Conservation (phyloP, 169 alveolate species). For the Plasmodium adleri region DNA sequence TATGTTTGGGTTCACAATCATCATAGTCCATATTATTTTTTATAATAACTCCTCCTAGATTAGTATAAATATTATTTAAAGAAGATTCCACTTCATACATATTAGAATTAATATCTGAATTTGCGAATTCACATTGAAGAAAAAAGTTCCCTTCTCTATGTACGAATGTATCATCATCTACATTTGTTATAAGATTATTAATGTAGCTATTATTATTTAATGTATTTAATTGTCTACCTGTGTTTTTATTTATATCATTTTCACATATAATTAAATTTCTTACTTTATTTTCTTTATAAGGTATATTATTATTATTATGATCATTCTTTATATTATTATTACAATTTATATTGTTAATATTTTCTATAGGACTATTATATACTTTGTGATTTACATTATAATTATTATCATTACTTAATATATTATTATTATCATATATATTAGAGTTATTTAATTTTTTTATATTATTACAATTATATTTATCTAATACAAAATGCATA, state of each 20-base stretch:
- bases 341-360: not conserved
- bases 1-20: too few species aligned
- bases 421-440: too few species aligned
- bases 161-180: slow-evolving; percentile 64
- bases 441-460: not conserved
- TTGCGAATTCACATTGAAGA: slow-evolving; percentile 49
- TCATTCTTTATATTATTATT: slow-evolving; percentile 26
- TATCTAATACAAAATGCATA: not conserved
- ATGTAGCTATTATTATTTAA: slow-evolving; percentile 69
- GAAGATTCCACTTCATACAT: slow-evolving; percentile 61
- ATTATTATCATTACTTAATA: not conserved
- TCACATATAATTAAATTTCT: not conserved
- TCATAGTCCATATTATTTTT: slow-evolving; percentile 8
- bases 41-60: slow-evolving; percentile 1
- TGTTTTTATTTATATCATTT: slow-evolving; percentile 29
- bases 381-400: not conserved
- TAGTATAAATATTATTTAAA: slow-evolving; percentile 28
- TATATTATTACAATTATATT: not conserved
- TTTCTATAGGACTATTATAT: not conserved
- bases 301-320: slow-evolving; percentile 22
- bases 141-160: slow-evolving; percentile 72
- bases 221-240: slow-evolving; percentile 30
- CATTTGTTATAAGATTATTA: slow-evolving; percentile 70
- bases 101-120: slow-evolving; percentile 65
- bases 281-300: slow-evolving; percentile 21